Evolutionary conservation across 192 early-diverging fungal genomes (phyloP).

Genomic region (Coemansia guatemalensis): DNA sequence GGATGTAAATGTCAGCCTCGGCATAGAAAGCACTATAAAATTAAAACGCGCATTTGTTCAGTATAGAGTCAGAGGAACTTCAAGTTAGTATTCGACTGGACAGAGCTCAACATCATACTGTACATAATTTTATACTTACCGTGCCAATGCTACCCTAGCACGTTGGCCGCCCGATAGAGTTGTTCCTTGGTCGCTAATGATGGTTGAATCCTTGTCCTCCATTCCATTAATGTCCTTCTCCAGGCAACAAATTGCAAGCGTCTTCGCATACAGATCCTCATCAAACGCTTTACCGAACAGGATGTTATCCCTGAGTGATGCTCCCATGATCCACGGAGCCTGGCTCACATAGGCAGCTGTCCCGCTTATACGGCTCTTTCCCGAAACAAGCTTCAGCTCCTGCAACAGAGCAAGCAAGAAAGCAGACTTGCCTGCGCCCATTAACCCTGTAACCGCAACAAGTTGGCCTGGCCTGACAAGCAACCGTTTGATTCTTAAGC

Average conservation of each 20-base stretch:
- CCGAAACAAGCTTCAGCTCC: conserved; percentile 57
- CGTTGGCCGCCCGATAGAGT: conserved; percentile 55
- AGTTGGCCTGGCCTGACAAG: conserved; percentile 50
- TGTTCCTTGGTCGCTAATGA: conserved; percentile 45
- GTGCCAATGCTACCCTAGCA: conserved; percentile 61
- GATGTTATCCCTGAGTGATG: conserved; percentile 73
- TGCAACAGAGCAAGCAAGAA: conserved; percentile 73
- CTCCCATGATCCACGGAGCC: conserved; percentile 64
- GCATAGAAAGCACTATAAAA: conserved; percentile 66
- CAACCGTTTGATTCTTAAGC: conserved; percentile 2
- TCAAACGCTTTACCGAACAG: conserved; percentile 61
- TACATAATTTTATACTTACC: conserved; percentile 47
- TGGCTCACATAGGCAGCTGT: conserved; percentile 35
- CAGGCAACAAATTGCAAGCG: conserved; percentile 62
- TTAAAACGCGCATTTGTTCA: neutral
- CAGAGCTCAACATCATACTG: neutral
- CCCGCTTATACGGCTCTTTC: conserved; percentile 2
- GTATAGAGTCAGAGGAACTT: conserved; percentile 61
- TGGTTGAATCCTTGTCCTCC: conserved; percentile 59
- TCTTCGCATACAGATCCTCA: conserved; percentile 55
- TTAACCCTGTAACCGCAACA: conserved; percentile 73
- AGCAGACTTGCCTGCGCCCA: conserved; percentile 81
- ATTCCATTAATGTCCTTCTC: conserved; percentile 59
- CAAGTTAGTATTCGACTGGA: conserved; percentile 49
- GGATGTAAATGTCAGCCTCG: conserved; percentile 70